Base-by-base conservation (phyloP, 331 rosid genomes). In the Pyrus hybrid region DNA sequence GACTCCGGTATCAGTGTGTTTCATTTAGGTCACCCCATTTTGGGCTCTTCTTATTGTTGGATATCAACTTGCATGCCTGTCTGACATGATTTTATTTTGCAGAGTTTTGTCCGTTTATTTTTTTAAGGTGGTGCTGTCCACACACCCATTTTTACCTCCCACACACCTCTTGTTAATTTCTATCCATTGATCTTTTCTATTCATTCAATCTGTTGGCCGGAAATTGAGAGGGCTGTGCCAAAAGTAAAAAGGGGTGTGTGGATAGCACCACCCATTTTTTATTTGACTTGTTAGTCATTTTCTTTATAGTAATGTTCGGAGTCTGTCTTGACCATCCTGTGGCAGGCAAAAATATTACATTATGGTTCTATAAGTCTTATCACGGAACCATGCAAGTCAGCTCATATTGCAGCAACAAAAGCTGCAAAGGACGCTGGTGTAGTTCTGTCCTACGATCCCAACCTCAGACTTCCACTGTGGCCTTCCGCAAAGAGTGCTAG, bases 391-490 rank as follows among this genome's bases (percentile, higher is more conserved):
- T 91, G 99, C 90, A 94, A 90, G 82, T 91, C 99, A 0, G 93
- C 97, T 17, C 99, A 94, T 83, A 86, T 91, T 75, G 97, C 99
- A 68, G 99, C 97, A 23, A 83, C 90, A 65, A 91, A 85, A 85
- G 91, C 97, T 58, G 99, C 99, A 67, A 94, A 84, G 82, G 97
- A 94, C 35, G 95, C 96, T 22, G 99, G 97, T 69, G 93, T 78
- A 21, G 51, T 91, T 68, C 75, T 94, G 54, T 92, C 99, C 32
- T 94, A 88, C 79, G 97, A 94, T 83, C 99, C 97, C 37, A 94
- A 94, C 80, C 83, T 94, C 80, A 86, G 99, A 87, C 99, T 94
- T 83, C 99, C 99, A 6, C 79, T 94, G 80, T 94, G 99, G 99
- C 84, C 96, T 83, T 94, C 97, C 26, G 93, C 91, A 11, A 88